Conservation (phyloP, 176 grass and related monocot species). For the Alloteropsis semialata region DNA sequence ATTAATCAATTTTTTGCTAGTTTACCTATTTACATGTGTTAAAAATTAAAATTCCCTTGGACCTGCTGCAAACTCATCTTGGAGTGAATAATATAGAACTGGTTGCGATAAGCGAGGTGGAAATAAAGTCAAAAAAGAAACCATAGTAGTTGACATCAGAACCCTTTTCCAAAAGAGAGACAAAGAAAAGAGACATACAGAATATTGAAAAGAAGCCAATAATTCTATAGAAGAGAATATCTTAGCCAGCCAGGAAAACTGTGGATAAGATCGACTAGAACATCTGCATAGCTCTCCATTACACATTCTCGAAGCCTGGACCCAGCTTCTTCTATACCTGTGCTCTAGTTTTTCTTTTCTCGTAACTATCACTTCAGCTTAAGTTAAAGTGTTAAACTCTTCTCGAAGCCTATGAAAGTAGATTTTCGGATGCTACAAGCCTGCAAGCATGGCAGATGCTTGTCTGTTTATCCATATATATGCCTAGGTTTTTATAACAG, state of each 20-base stretch:
- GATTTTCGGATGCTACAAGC: too few relatives aligned
- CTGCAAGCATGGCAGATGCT: too few relatives aligned
- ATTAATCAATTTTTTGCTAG: neutral
- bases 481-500: too few relatives aligned
- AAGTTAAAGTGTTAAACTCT: neutral
- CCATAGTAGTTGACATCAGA: neutral
- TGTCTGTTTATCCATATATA: neutral
- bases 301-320: neutral
- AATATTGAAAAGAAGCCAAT: neutral
- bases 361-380: neutral
- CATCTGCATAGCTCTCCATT: neutral
- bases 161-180: neutral
- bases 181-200: neutral
- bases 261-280: neutral
- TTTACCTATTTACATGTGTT: neutral
- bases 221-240: neutral
- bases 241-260: neutral
- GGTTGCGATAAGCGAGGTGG: neutral
- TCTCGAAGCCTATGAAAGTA: too few relatives aligned
- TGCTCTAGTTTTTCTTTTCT: neutral
- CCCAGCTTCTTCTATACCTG: neutral
- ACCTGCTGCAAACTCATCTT: neutral
- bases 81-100: neutral
- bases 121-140: neutral
- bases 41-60: neutral